phyloP scores from a whole-genome alignment of 139 green algal species.

The Eudorina sp. region DNA sequence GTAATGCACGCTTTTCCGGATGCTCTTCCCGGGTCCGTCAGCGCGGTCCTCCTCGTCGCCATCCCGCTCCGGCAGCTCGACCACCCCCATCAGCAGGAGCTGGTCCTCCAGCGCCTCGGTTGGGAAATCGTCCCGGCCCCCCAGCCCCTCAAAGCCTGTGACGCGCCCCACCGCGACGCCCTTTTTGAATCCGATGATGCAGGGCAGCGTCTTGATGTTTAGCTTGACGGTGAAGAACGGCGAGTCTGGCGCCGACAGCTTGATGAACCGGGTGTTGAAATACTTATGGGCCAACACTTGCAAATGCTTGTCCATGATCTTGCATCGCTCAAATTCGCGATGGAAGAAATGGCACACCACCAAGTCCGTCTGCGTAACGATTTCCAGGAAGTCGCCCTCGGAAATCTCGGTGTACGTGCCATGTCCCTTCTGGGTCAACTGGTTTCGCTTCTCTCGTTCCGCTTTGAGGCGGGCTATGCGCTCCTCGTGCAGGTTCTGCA shows the following conservation, averaged over 20 bases:
- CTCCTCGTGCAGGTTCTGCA: conserved; percentile 79
- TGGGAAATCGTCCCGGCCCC: conserved; percentile 85
- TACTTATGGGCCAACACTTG: conserved; percentile 76
- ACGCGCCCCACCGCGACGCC: conserved; percentile 85
- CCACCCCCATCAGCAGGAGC: conserved; percentile 56
- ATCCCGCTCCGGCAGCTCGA: conserved; percentile 54
- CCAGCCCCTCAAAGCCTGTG: conserved; percentile 93
- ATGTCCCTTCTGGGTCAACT: conserved; percentile 88
- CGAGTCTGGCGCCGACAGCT: conserved; percentile 84
- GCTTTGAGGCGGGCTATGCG: conserved; percentile 80
- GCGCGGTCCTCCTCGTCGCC: conserved; percentile 33
- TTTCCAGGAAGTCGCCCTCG: conserved; percentile 94
- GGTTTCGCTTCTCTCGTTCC: conserved; percentile 85
- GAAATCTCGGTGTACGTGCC: conserved; percentile 82
- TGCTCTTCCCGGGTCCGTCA: conserved; percentile 36
- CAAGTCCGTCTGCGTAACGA: conserved; percentile 85
- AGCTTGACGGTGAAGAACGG: conserved; percentile 98
- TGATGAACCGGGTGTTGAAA: conserved; percentile 95
- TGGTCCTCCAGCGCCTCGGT: conserved; percentile 71
- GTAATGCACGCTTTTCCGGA: conserved; percentile 56
- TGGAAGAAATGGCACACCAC: conserved; percentile 97
- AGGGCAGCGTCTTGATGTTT: conserved; percentile 90
- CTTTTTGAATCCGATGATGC: conserved; percentile 84
- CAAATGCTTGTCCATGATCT: conserved; percentile 97
- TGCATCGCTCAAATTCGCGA: conserved; percentile 96